A percentile compares a stretch with the other conserved stretches of the same genome.
phyloP scores from a whole-genome alignment of 306 rosid species.

The Oxytropis ochrocephala region DNA sequence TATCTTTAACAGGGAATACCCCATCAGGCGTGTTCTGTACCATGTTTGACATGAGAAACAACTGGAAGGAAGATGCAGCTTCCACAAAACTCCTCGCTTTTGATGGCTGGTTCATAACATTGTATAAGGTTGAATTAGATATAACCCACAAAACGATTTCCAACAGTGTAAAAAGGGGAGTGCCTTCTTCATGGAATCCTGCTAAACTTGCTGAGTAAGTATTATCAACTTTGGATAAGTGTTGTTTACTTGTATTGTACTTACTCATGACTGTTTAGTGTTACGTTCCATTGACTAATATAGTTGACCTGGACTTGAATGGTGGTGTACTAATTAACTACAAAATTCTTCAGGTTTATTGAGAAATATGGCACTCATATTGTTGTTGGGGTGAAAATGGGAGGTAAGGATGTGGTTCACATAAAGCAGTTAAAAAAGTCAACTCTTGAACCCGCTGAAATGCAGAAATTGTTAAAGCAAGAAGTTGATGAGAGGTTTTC shows the following conservation, averaged over 20 bases:
- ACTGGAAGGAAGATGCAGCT: slow-evolving; percentile 77
- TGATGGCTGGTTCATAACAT: slow-evolving; percentile 75
- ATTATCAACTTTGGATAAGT: too few relatives aligned
- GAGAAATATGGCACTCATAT: slow-evolving; percentile 85
- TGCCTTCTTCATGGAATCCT: slow-evolving; percentile 82
- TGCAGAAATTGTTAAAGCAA: slow-evolving; percentile 68
- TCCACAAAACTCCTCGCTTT: slow-evolving; percentile 50
- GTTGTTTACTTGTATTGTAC: too few relatives aligned
- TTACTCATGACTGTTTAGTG: too few relatives aligned
- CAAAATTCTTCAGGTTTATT: slow-evolving; percentile 62
- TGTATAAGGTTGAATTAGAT: slow-evolving; percentile 65
- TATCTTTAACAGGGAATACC: slow-evolving; percentile 63
- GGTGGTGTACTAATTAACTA: too few relatives aligned
- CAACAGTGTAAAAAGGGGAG: slow-evolving; percentile 51
- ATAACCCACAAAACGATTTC: slow-evolving; percentile 49
- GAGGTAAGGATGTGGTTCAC: slow-evolving; percentile 82
- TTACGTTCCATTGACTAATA: too few relatives aligned
- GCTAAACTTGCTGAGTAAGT: slow-evolving; percentile 79
- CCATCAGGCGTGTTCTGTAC: slow-evolving; percentile 71
- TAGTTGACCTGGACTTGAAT: too few relatives aligned
- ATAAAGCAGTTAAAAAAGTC: slow-evolving; percentile 66
- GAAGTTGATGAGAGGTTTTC: slow-evolving; percentile 71
- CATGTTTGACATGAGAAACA: slow-evolving; percentile 58
- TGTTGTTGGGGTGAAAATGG: slow-evolving; percentile 92
- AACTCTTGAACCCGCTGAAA: slow-evolving; percentile 42